phyloP scores from a whole-genome alignment of 176 grass and related monocot genomes.

The bread wheat (Triticum aestivum) region DNA sequence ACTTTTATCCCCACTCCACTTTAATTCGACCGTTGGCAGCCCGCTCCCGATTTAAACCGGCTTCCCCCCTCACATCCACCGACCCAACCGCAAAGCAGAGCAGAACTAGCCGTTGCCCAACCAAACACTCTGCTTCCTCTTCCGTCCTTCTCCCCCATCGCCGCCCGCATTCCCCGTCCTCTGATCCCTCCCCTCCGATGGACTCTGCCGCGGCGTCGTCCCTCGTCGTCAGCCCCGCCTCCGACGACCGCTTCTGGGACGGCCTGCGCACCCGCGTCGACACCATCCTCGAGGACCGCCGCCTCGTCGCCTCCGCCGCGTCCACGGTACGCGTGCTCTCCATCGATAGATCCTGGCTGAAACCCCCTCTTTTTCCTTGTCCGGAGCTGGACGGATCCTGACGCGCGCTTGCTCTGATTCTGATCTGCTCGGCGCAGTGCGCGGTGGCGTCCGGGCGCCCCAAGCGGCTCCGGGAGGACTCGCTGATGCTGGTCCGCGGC shows the following conservation, averaged over 20 bases:
- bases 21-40: slow-evolving; percentile 45
- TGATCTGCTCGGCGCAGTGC: slow-evolving; percentile 22
- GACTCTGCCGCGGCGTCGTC: slow-evolving; percentile 39
- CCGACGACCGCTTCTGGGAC: slow-evolving; percentile 81
- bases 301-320: not conserved
- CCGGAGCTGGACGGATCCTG: not conserved
- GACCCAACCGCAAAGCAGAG: not conserved
- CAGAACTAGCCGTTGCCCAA: slow-evolving; percentile 46
- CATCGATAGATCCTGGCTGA: not conserved
- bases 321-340: not conserved
- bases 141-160: too few relatives aligned
- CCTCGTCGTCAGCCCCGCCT: slow-evolving; percentile 54
- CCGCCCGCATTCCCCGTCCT: too few relatives aligned
- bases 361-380: not conserved
- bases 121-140: not conserved
- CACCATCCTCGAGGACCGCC: slow-evolving; percentile 59
- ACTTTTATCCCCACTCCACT: not conserved
- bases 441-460: slow-evolving; percentile 49
- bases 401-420: not conserved
- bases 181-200: slow-evolving; percentile 30
- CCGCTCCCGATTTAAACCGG: slow-evolving; percentile 7
- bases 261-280: slow-evolving; percentile 76
- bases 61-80: not conserved
- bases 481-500: slow-evolving; percentile 73
- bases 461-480: slow-evolving; percentile 85